These are phyloP conservation scores for Bryopsis sp. DNA, from an alignment of 139 green algal genomes.

Conservation along the genomic window DNA sequence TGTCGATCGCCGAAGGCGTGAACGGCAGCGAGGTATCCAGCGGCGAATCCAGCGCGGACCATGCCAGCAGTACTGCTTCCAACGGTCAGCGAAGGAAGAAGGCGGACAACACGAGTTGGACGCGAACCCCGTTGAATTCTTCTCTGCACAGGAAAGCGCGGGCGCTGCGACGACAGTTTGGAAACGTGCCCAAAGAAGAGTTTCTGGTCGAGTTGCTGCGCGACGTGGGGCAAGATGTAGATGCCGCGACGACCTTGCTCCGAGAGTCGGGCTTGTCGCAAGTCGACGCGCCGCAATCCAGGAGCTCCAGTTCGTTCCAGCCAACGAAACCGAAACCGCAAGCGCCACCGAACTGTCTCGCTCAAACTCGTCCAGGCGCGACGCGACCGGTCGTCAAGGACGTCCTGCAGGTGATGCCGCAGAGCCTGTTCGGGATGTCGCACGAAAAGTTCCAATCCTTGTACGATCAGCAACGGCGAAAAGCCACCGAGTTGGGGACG, in stretches of 20 bases:
- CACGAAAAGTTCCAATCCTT: not conserved
- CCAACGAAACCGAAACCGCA: no score
- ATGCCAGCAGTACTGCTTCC: not conserved
- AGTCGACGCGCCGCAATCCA: not conserved
- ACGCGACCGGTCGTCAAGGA: no score
- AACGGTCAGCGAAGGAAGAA: not conserved
- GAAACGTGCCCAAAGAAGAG: not conserved
- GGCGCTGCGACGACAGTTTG: not conserved
- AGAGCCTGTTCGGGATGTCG: not conserved
- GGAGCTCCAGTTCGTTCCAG: not conserved
- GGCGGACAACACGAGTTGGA: not conserved
- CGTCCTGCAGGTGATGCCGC: not conserved
- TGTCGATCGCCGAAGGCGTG: not conserved
- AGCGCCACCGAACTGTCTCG: no score
- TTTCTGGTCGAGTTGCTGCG: not conserved
- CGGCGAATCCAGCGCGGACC: not conserved
- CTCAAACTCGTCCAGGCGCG: no score
- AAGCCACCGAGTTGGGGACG: not conserved
- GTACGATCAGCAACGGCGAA: not conserved
- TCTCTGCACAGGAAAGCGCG: not conserved
- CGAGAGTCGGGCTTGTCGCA: not conserved
- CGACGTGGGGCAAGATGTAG: not conserved
- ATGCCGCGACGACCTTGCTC: not conserved
- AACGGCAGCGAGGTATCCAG: not conserved
- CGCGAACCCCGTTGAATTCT: not conserved